A percentile compares a stretch with the other conserved stretches of the same genome.
Conservation (phyloP, 1,139 yeast species). For the Hansenula sp. region DNA sequence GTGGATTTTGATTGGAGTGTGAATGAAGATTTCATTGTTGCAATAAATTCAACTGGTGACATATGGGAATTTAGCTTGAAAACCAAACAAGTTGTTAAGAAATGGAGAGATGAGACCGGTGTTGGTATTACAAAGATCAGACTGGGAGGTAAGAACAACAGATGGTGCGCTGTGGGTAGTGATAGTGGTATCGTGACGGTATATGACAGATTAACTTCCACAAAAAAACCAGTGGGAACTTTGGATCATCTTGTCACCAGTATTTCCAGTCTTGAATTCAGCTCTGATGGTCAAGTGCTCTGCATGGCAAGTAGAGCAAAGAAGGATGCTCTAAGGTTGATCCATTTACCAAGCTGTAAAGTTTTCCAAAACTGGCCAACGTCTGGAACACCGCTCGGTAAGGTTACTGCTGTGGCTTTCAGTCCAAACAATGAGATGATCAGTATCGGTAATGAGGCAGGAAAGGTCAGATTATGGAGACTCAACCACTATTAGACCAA, state of each 20-base stretch:
- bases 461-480: conserved; percentile 87
- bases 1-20: conserved; percentile 72
- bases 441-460: conserved; percentile 87
- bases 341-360: conserved; percentile 83
- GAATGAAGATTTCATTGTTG: conserved; percentile 50
- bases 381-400: conserved; percentile 91
- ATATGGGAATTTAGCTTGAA: conserved; percentile 80
- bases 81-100: conserved; percentile 41
- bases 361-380: conserved; percentile 98
- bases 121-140: conserved; percentile 76
- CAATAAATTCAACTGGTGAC: conserved; percentile 78
- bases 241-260: conserved; percentile 82
- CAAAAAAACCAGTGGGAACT: conserved; percentile 47
- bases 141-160: conserved; percentile 71
- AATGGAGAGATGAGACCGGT: conserved; percentile 89
- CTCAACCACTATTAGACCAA: conserved; percentile 75
- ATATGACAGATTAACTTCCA: conserved; percentile 48
- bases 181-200: conserved; percentile 86
- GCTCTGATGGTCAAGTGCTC: conserved; percentile 85
- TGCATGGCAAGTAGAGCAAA: conserved; percentile 83
- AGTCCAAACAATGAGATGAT: conserved; percentile 81
- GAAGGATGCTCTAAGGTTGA: conserved; percentile 81
- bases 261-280: conserved; percentile 68
- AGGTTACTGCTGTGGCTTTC: conserved; percentile 78
- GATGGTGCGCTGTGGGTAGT: conserved; percentile 88